A percentile compares a stretch with the other conserved stretches of the same genome.
Evolutionary conservation across 1,284 basidiomycete genomes (phyloP).

Genomic region (Schizopora paradoxa): DNA sequence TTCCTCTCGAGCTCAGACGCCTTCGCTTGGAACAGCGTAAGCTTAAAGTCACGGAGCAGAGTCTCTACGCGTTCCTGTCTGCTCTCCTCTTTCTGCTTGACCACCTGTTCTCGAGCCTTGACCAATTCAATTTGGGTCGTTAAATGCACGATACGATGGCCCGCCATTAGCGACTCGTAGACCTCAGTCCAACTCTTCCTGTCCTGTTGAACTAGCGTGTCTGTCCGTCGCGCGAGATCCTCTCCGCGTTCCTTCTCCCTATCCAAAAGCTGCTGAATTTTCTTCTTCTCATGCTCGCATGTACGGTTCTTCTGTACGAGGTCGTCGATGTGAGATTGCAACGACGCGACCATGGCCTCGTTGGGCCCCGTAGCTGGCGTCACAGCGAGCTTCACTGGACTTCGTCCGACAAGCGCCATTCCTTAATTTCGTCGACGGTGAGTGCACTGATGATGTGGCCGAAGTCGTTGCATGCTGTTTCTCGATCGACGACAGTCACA

Average conservation of each 20-base stretch:
- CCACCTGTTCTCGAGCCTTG: conserved; percentile 40
- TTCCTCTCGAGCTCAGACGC: conserved; percentile 52
- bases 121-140: conserved; percentile 47
- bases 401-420: conserved; percentile 16
- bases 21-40: conserved; percentile 56
- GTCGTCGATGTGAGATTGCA: conserved; percentile 61
- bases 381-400: conserved; percentile 10
- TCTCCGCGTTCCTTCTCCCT: conserved; percentile 41
- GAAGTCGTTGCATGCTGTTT: no score
- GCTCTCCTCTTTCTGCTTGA: conserved; percentile 47
- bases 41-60: conserved; percentile 55
- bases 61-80: conserved; percentile 50
- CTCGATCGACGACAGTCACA: no score
- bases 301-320: conserved; percentile 59
- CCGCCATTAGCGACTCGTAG: conserved; percentile 54
- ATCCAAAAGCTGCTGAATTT: conserved; percentile 41
- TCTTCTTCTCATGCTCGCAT: conserved; percentile 52
- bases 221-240: conserved; percentile 39
- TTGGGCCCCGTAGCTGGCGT: conserved; percentile 34
- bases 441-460: no score
- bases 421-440: not conserved
- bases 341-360: conserved; percentile 48
- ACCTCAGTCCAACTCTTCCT: conserved; percentile 53
- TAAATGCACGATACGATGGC: conserved; percentile 58
- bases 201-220: conserved; percentile 46